Conservation (phyloP, 768 basidiomycete species). For the Boletus reticuloceps region DNA sequence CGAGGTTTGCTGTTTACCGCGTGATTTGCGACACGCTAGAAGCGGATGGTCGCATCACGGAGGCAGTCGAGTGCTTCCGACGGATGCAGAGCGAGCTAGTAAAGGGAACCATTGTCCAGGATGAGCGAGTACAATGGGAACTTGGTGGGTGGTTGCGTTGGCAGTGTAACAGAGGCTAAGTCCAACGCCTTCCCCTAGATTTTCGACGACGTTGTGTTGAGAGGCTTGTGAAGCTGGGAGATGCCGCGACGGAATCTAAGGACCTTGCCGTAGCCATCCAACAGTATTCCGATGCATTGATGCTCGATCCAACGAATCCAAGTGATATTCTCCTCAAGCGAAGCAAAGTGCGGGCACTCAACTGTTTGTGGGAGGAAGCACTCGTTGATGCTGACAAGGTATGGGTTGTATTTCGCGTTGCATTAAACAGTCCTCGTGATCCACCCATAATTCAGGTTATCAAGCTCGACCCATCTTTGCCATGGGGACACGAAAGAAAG, state of each 20-base stretch:
- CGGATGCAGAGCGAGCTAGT: too few relatives aligned
- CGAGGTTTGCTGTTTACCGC: neutral
- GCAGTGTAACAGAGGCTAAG: neutral
- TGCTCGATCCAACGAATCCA: neutral
- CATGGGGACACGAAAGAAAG: neutral
- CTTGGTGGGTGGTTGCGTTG: neutral
- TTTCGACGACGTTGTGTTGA: neutral
- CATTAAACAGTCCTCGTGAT: neutral
- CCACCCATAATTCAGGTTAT: neutral
- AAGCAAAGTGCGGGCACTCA: too few relatives aligned
- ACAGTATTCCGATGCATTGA: neutral
- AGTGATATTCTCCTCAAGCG: neutral
- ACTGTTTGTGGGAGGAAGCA: too few relatives aligned
- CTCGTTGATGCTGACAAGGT: neutral
- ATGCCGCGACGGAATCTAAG: neutral
- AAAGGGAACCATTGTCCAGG: too few relatives aligned
- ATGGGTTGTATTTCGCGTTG: neutral
- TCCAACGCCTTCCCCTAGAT: neutral
- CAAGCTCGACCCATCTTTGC: neutral
- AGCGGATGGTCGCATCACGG: neutral
- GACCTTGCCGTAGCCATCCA: neutral
- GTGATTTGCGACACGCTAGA: neutral
- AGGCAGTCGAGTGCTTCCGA: too few relatives aligned
- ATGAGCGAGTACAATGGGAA: neutral
- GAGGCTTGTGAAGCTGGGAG: neutral